Conservation (phyloP, 345 rosid species). For the Hibiscus syriacus region DNA sequence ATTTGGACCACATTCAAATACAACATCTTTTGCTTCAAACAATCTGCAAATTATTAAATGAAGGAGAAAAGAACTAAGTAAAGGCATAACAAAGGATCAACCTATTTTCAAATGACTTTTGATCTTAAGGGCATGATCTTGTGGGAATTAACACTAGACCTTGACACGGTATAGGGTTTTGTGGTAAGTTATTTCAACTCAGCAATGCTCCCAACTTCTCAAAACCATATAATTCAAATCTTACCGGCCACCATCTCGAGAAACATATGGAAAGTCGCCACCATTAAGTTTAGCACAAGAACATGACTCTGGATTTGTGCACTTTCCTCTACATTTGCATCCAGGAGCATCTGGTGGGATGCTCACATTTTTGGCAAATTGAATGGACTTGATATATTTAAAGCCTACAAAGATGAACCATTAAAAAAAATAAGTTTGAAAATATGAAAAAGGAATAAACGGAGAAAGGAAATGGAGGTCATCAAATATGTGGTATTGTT, state of each 20-base stretch:
- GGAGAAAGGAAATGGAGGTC: not conserved
- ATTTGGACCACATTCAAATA: constrained; percentile 68
- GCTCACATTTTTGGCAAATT: constrained; percentile 33
- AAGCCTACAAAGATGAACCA: constrained; percentile 27
- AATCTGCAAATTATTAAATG: constrained; percentile 23
- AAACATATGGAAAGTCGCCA: constrained; percentile 50
- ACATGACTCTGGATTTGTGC: constrained; percentile 42
- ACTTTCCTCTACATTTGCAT: constrained; percentile 40
- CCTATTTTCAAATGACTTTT: not conserved
- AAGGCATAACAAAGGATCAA: not conserved
- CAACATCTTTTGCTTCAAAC: constrained; percentile 48
- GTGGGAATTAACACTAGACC: not conserved
- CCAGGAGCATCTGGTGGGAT: constrained; percentile 31
- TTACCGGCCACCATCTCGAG: constrained; percentile 52
- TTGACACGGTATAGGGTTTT: not conserved
- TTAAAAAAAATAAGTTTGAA: not conserved
- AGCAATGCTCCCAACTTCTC: not conserved
- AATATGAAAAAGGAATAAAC: not conserved
- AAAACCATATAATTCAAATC: not conserved
- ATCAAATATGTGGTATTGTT: too few species aligned
- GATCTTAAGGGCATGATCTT: not conserved
- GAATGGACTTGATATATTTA: constrained; percentile 30
- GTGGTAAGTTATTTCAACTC: not conserved
- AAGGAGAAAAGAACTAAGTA: not conserved
- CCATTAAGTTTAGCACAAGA: constrained; percentile 56